Percentiles rank a stretch among this genome's conserved stretches.
Conservation (phyloP, 2,329 filamentous ascomycete species). For the Arthrobotrys iridis region DNA sequence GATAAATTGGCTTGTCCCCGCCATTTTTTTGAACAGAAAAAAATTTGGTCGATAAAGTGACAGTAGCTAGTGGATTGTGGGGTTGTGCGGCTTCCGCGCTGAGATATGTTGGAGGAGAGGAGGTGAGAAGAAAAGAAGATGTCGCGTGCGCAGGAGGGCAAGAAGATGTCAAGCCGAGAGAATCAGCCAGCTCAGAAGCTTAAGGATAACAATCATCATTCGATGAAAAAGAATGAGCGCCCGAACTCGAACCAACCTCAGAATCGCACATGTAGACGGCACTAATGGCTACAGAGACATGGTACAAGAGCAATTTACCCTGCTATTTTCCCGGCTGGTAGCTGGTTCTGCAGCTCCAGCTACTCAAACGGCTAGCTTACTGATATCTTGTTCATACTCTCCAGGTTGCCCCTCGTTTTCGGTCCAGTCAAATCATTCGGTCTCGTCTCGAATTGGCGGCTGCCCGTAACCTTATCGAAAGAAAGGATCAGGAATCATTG, state of each 20-base stretch:
- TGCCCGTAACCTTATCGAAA: constrained; percentile 35
- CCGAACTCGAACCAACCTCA: not conserved
- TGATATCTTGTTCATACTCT: not conserved
- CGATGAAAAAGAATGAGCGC: constrained; percentile 1
- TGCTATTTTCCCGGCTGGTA: constrained; percentile 42
- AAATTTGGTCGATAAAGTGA: not conserved
- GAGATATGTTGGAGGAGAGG: not conserved
- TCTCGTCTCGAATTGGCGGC: constrained; percentile 40
- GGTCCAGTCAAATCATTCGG: constrained; percentile 13
- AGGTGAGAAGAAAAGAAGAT: not conserved
- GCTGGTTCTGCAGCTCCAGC: constrained; percentile 8
- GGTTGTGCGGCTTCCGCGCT: constrained; percentile 5
- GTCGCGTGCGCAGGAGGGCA: constrained; percentile 31
- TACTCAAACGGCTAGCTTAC: not conserved
- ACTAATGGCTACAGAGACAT: constrained; percentile 36
- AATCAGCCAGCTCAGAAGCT: constrained; percentile 1
- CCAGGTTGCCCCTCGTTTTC: constrained; percentile 15
- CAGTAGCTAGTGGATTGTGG: constrained; percentile 31
- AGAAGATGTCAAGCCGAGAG: not conserved
- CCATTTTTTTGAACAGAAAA: constrained; percentile 23
- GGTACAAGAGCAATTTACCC: constrained; percentile 40
- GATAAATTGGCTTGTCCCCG: constrained; percentile 55
- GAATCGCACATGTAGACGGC: constrained; percentile 17
- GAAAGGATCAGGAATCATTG: not conserved
- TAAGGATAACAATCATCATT: constrained; percentile 15